Base-by-base conservation (phyloP, 164 flowering plant species). In the Platanus orientalis region DNA sequence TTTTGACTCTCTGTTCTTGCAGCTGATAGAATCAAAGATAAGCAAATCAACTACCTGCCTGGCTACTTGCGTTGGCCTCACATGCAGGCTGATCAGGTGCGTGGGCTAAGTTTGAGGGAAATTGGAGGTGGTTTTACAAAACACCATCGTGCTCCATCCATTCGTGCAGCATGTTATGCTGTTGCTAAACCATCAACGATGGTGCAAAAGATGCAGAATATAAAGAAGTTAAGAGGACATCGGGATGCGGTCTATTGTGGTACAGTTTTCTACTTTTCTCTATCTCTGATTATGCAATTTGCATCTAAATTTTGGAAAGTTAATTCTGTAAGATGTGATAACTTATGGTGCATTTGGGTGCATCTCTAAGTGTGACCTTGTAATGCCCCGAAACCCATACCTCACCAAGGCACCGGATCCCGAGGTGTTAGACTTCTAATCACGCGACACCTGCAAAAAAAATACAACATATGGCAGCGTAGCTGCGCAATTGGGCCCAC, bases 161-260 rank as follows among this genome's bases (percentile, higher is more conserved):
- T 84, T 59, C 97, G 90, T 64, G 84, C 91, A 21, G 94, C 98
- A 58, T 86, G 93, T 68, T 89, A 90, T 84, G 89, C 96, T 52
- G 81, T 95, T 73, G 99, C 94, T 49, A 92, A 95, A 63, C 98
- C 99, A 61, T 80, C 83, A 59, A 82, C 90, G 17, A 79, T 95
- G 98, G 86, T 87, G 32, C 91, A 89, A 74, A 90, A 80, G 81
- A 92, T 95, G 96, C 90, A 92, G 74, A 88, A 85, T 47, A 82
- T 78, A 39, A 95, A 83, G 79, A 92, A 69, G 75, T 45, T 92
- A 40, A 76, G 99, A 64, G 99, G 99, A 53, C 99, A 95, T 63
- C 74, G 90, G 24, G 82, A 87, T 84, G 90, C 98, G 66, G 99
- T 95, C 55, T 95, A 95, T 67, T 95, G 99, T 77, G 99, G 99